Evolutionary conservation across 805 yeast species (phyloP).

Genomic region (Yarrowia alimentaria): DNA sequence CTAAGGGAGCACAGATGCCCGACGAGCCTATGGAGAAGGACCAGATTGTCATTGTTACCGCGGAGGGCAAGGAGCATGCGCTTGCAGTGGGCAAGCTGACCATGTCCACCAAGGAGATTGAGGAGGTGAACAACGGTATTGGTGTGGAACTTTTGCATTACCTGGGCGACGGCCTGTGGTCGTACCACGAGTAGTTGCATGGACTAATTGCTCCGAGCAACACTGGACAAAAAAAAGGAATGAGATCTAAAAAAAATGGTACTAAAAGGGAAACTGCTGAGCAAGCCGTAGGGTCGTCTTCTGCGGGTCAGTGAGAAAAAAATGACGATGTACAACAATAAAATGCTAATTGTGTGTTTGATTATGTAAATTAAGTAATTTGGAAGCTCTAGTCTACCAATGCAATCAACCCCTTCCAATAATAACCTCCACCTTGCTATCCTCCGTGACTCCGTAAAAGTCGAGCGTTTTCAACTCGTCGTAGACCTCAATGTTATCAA

Average conservation of each 20-base stretch:
- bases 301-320: too few species aligned
- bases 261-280: too few species aligned
- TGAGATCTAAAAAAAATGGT: too few species aligned
- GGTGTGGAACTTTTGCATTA: conserved; percentile 83
- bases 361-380: too few species aligned
- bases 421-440: background rate
- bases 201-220: too few species aligned
- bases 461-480: conserved; percentile 22
- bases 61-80: conserved; percentile 90
- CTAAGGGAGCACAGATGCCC: conserved; percentile 80
- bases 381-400: too few species aligned
- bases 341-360: too few species aligned
- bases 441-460: background rate
- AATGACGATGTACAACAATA: too few species aligned
- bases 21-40: conserved; percentile 65
- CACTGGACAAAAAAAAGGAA: too few species aligned
- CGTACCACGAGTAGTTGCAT: conserved; percentile 29
- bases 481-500: conserved; percentile 14
- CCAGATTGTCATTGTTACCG: conserved; percentile 75
- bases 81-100: conserved; percentile 83
- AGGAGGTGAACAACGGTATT: conserved; percentile 76
- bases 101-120: conserved; percentile 89
- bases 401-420: too few species aligned
- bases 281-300: too few species aligned
- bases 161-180: conserved; percentile 77